Conservation (phyloP, 805 yeast species). For the Candida insectalens region DNA sequence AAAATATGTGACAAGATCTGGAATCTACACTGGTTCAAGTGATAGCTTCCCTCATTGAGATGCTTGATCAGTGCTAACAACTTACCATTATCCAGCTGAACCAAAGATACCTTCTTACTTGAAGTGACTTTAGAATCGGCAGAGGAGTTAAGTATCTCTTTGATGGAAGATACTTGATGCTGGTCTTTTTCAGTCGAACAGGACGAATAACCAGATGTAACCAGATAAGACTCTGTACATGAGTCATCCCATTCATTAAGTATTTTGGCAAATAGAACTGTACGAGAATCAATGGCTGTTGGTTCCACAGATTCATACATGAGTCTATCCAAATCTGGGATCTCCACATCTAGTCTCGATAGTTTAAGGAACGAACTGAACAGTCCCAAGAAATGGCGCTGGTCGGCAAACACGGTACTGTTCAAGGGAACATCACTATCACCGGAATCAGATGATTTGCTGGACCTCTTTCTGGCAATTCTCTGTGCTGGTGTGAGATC, state of each 20-base stretch:
- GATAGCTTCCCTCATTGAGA: conserved; percentile 12
- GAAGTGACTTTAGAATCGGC: conserved; percentile 6
- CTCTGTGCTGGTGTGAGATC: conserved; percentile 11
- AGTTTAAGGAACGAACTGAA: conserved; percentile 11
- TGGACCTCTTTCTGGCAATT: conserved; percentile 11
- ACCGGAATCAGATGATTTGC: conserved; percentile 10
- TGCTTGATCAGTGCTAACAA: conserved; percentile 9
- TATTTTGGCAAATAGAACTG: conserved; percentile 5
- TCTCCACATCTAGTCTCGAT: conserved; percentile 28
- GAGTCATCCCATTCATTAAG: conserved; percentile 13
- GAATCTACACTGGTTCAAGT: conserved; percentile 21
- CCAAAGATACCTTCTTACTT: conserved; percentile 9
- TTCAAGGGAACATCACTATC: conserved; percentile 9
- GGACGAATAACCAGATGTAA: conserved; percentile 10
- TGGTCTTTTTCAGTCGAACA: conserved; percentile 1
- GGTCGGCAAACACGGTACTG: conserved; percentile 7
- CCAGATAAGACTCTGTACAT: conserved; percentile 15
- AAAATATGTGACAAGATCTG: conserved; percentile 18
- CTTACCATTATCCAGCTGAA: conserved; percentile 11
- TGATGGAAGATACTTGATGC: conserved; percentile 11
- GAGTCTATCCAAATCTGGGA: conserved; percentile 31
- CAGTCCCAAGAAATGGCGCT: conserved; percentile 11
- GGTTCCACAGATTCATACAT: conserved; percentile 24
- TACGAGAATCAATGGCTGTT: not conserved
- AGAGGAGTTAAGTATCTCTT: conserved; percentile 22